phyloP scores from a whole-genome alignment of 148 eudicot genomes.

The Euryodendron excelsum region DNA sequence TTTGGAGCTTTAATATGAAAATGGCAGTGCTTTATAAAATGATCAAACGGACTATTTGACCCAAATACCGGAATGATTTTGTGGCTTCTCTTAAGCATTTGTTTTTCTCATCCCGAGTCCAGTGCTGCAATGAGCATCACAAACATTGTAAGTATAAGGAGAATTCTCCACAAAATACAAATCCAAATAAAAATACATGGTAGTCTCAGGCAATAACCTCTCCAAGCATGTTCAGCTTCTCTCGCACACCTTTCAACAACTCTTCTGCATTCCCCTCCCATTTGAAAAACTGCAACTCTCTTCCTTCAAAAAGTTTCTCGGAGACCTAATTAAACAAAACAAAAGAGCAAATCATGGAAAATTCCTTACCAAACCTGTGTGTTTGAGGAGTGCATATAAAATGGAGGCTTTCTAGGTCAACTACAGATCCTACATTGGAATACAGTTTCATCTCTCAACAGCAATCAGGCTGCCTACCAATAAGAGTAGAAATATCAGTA shows the following conservation, averaged over 20 bases:
- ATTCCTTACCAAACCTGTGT: neutral
- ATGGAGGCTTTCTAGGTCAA: neutral
- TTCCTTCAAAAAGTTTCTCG: slow-evolving; percentile 54
- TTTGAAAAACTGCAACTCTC: slow-evolving; percentile 59
- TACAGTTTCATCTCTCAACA: neutral
- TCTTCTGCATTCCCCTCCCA: slow-evolving; percentile 76
- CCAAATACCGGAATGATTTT: slow-evolving; percentile 67
- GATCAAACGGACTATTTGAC: slow-evolving; percentile 85
- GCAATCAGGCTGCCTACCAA: neutral
- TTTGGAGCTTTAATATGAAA: neutral
- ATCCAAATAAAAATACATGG: slow-evolving; percentile 2
- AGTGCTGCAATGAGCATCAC: slow-evolving; percentile 58
- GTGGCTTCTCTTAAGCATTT: slow-evolving; percentile 80
- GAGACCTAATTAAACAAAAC: slow-evolving; percentile 47
- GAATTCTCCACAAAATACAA: neutral
- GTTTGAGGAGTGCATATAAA: neutral
- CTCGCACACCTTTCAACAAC: slow-evolving; percentile 63
- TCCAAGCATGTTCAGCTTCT: slow-evolving; percentile 68
- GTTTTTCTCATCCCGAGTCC: slow-evolving; percentile 85
- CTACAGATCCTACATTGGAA: neutral
- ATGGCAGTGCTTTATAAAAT: slow-evolving; percentile 38
- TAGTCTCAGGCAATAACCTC: slow-evolving; percentile 46
- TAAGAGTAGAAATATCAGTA: neutral
- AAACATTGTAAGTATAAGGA: neutral
- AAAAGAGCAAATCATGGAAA: neutral